Evolutionary conservation across 2,329 filamentous ascomycete species (phyloP).

Genomic region (Arthrobotrys sinensis): DNA sequence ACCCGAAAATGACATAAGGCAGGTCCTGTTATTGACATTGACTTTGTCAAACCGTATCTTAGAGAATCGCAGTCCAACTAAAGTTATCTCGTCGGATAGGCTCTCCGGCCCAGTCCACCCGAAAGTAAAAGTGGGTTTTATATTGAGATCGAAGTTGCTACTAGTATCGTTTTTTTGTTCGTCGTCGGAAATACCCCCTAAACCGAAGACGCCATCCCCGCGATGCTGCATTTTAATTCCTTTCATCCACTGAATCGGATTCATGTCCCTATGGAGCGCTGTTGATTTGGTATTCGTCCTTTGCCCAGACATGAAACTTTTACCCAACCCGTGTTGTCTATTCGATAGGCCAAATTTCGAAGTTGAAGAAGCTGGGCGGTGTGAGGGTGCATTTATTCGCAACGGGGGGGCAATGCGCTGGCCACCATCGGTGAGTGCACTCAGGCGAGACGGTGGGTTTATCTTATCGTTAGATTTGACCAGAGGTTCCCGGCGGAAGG

Average conservation of each 20-base stretch:
- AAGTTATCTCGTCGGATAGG: conserved; percentile 75
- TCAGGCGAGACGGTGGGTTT: conserved; percentile 21
- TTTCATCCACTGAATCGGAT: conserved; percentile 77
- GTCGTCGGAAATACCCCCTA: conserved; percentile 49
- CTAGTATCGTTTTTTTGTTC: conserved; percentile 25
- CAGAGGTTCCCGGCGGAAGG: conserved; percentile 80
- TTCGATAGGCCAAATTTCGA: conserved; percentile 31
- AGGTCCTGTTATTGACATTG: conserved; percentile 72
- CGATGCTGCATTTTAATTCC: conserved; percentile 75
- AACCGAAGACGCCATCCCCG: conserved; percentile 61
- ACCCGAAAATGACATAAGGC: conserved; percentile 74
- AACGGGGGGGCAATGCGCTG: conserved; percentile 38
- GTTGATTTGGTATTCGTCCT: conserved; percentile 51
- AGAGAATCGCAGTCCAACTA: conserved; percentile 75
- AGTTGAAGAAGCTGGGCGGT: conserved; percentile 38
- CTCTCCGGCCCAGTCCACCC: conserved; percentile 69
- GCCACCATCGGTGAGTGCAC: conserved; percentile 22
- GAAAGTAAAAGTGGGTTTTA: conserved; percentile 62
- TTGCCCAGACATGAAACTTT: conserved; percentile 57
- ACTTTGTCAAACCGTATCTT: conserved; percentile 75
- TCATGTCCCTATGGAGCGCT: conserved; percentile 68
- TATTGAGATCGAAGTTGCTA: conserved; percentile 30
- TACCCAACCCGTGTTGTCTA: conserved; percentile 40
- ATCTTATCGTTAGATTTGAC: conserved; percentile 36
- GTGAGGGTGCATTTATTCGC: conserved; percentile 36